Base-by-base conservation (phyloP, 2,329 filamentous ascomycete genomes). In the Diaporthe eres region DNA sequence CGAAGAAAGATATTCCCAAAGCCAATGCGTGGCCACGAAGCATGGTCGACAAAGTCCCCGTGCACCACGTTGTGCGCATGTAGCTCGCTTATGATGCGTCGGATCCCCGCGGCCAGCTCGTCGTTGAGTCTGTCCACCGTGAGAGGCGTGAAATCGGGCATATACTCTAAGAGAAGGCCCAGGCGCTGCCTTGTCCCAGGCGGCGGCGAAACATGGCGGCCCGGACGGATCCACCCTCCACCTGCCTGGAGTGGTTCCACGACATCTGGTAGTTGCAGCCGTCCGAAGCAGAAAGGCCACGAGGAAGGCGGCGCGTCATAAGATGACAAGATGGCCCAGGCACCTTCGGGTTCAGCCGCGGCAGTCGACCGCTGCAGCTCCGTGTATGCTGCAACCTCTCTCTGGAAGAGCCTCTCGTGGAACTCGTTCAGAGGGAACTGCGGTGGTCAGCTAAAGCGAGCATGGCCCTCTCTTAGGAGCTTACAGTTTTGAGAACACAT, bases 381-480 rank as follows among this genome's bases (percentile, higher is more conserved):
- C 1, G 55, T 37, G 31, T 58, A 58, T 58, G 55, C 19, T 58
- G 55, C 55, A n/a, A 58, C 55, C 9, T 58, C 55, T 37, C 55
- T 37, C 55, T 58, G 31, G 19, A 58, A 58, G 31, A 58, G 55
- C 4, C 31, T 37, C 55, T 58, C 17, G 31, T 58, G 55, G 4
- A 58, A 58, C 4, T 37, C 19, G 31, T 58, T 58, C 9, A 31
- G 17, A 15, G 55, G 55, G 31, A 58, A 58, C 55, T 58, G 55
- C 4, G 9, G 31, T 37, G 19, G 31, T 58, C 17, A 58, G 31
- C 7, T 12, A 22, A 37, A 0, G 55, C 31, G 17, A 22, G 31
- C 8, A 10, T 1, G 6, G 3, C 3, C 19, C 3, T 34, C 12
- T 13, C 55, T 15, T 0, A 0, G n/a, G 31, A 13, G 1, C 55